Evolutionary conservation across 768 basidiomycete genomes (phyloP), one percentile per base, ranked within the genome.

Genomic region (Russula compacta): DNA sequence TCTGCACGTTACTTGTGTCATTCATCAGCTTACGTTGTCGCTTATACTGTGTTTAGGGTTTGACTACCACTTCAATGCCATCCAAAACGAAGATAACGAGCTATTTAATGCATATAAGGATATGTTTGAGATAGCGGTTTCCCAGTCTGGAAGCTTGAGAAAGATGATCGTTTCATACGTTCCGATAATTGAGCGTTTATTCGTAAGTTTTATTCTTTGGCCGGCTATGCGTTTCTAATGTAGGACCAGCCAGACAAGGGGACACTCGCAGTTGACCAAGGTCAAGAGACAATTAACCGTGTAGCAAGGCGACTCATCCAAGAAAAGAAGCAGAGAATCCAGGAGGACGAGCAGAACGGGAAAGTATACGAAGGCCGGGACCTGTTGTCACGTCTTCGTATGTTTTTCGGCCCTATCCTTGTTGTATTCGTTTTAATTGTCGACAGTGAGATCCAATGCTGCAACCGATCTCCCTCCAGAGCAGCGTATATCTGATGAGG

Each of bases 51-150:
- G 14, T 8, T 53, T 35, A 91, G 90, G 87, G 2, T 95, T 95
- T 69, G 89, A 85, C 64, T 95, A 95, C 67, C 77, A 86, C 59
- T 93, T 97, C 75, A 84, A 89, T 63, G 84, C 93, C 1, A 86
- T 95, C 39, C 79, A 87, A 49, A 80, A 89, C 48, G 86, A 89
- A 68, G 77, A 86, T 1, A 90, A 92, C 61, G 85, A 87, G 66
- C 77, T 92, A 8, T 87, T 92, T 65, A 71, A 72, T 35, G 90
- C 92, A 0, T 90, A 91, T 71, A 89, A 84, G 68, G 88, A 92
- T 58, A 89, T 94, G 85, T 93, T 93, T 60, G 86, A 79, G 58
- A 77, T 83, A 5, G 84, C 83, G 17, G 72, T 92, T 17, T 82
- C 85, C 0, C 85, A 84, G 68, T 73, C 78, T 14, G 67, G 70